Conservation (phyloP, 2,329 filamentous ascomycete species). For the Scleromitrula shiraiana region DNA sequence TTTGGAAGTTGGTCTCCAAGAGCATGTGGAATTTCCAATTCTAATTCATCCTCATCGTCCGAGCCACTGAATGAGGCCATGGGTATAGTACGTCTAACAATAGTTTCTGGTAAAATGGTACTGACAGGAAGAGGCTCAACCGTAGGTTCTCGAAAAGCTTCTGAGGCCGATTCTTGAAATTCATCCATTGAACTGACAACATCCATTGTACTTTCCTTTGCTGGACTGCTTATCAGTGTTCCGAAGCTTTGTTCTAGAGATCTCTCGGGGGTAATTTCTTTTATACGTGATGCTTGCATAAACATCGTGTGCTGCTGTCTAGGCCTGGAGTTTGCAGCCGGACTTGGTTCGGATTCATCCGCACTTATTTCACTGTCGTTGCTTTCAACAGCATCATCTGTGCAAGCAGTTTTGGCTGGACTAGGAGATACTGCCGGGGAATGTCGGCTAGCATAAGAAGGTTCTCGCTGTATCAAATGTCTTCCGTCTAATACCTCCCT, state of each 20-base stretch:
- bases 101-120: neutral
- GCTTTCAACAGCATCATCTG: neutral
- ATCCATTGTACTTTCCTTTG: neutral
- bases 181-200: neutral
- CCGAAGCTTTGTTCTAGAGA: neutral
- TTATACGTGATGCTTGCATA: too few species aligned
- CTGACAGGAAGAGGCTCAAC: neutral
- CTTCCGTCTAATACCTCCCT: too few species aligned
- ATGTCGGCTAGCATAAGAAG: too few species aligned
- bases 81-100: neutral
- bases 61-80: constrained; percentile 6
- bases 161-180: neutral
- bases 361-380: neutral
- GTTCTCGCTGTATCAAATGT: too few species aligned
- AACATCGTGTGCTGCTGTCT: neutral
- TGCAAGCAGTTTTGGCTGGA: too few species aligned
- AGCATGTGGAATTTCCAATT: constrained; percentile 19
- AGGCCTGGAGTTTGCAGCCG: neutral
- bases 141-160: neutral
- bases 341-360: neutral
- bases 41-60: constrained; percentile 21
- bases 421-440: too few species aligned
- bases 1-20: constrained; percentile 19
- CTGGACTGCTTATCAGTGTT: neutral
- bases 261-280: neutral